Evolutionary conservation across 352 stramenopile species (phyloP), one percentile per base, ranked within the genome.

Genomic region (Globisporangium heterothallicum): DNA sequence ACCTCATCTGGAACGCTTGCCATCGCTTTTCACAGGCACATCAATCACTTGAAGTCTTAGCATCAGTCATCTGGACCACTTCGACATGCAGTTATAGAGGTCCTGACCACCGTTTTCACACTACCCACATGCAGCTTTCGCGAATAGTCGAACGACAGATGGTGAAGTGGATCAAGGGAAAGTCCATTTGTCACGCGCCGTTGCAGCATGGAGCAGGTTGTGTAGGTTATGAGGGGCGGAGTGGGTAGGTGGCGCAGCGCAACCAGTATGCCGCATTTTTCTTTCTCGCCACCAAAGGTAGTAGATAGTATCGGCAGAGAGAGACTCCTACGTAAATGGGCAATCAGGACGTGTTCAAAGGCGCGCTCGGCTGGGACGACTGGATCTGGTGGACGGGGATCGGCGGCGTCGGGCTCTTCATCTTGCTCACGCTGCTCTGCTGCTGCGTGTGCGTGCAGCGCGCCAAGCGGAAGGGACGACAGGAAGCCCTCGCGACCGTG

Each of bases 321-420:
- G n/a, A n/a, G n/a, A n/a, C n/a, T n/a, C n/a, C n/a, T 18, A 16
- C 1, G 32, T 38, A 16, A n/a, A 78, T 73, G 64, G 66, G 49
- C 14, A 61, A 51, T 3, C 68, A 85, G 56, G 66, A 70, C 22
- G 66, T 85, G 42, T 91, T 88, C 59, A 88, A 88, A 26, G 80
- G 78, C 53, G 66, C 76, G n/a, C 59, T 88, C 1, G 72, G 72
- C 40, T 84, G 70, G 67, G 76, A 89, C 59, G 81, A 92, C 59
- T 89, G 81, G 78, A 71, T 88, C 58, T 92, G 81, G 81, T 89
- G 76, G 78, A 62, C 67, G 40, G 68, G 56, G 32, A 82, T 89
- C 44, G 71, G 76, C 58, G 72, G 68, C 49, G 54, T 86, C 24
- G 72, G 52, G 47, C 72, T 92, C 48, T 63, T 92, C 49, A 57